Evolutionary conservation across 2,329 filamentous ascomycete species (phyloP), one percentile per base, ranked within the genome.

Genomic region (Ophiostoma pallidulum): DNA sequence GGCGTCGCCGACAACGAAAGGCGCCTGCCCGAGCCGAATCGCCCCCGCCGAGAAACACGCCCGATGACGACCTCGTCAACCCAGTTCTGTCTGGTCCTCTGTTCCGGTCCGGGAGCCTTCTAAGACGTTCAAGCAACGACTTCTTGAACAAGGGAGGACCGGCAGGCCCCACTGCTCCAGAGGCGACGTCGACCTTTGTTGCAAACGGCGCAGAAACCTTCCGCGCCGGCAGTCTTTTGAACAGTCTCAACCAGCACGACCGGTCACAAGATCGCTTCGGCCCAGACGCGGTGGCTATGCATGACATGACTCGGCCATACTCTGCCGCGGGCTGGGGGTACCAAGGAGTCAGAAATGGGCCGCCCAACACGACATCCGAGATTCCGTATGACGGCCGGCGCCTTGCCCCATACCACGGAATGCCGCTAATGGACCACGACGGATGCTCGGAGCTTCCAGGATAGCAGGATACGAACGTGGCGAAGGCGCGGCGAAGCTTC

Each of bases 381-480:
- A 56, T 56, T 18, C 54, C 54, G 1, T 56, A 48, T 29, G 54
- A 56, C n/a, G 49, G 49, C 4, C 52, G 52, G 10, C 54, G 54
- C 3, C 31, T 56, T 31, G 45, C 48, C 3, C 45, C 52, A 4
- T 54, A 54, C 35, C 35, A 42, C 9, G 52, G 49, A 3, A 31
- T 49, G 24, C 52, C 52, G 1, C 26, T 46, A 2, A 29, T 41
- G 12, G 45, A 56, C n/a, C 19, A 49, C 16, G n/a, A 37, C 13
- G 47, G 45, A 4, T 51, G 37, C 24, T 50, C 50, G 8, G 53
- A 55, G 36, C 43, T 54, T 13, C 50, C 54, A 0, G 52, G 54
- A n/a, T 55, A 53, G n/a, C n/a, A n/a, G n/a, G n/a, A n/a, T n/a
- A n/a, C n/a, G n/a, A n/a, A n/a, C n/a, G n/a, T n/a, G n/a, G n/a